Evolutionary conservation across 2,329 filamentous ascomycete genomes (phyloP), one percentile per base, ranked within the genome.

Genomic region (Neodidymelliopsis sp.): DNA sequence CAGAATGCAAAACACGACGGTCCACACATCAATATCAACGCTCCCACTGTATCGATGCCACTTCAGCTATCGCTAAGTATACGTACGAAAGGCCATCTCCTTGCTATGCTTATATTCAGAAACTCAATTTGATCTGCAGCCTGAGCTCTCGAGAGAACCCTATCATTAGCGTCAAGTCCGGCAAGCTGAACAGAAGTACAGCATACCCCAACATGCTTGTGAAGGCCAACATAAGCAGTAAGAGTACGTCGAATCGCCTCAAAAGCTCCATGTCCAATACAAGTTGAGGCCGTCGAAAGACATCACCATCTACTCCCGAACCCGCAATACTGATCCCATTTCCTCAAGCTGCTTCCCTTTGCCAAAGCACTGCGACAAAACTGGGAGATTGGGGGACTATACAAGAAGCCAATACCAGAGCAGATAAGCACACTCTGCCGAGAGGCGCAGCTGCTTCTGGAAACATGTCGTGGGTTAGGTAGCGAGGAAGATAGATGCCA

Each of bases 151-250:
- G n/a, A 15, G 61, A 63, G 1, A 81, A 56, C 0, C 76, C 76
- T 12, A 79, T 73, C 8, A 70, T 76, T 8, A 69, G 54, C 2
- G 75, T 77, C 54, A 77, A 81, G 46, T 77, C 75, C 0, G 77
- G 73, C n/a, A 81, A 53, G 8, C 73, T 77, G 56, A 73, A 79
- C 2, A 81, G 60, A n/a, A 80, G 53, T 2, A 71, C 67, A 44
- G 80, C 75, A 47, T 81, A 81, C 1, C 78, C 78, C 2, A 81
- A 58, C 62, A 81, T 73, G 42, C 67, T 76, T 16, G 74, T 63
- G 44, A 80, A 78, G 6, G 67, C 73, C 74, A 76, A 80, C 0
- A 53, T 50, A 3, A 76, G 63, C 23, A 78, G 56, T 3, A 78
- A 53, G 3, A 72, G 12, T 1, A 75, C 71, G 2, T 70, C 63